A percentile compares a stretch with the other conserved stretches of the same genome.
Conservation (phyloP, 441 rosid genomes). For the Euphorbia schlechtendalii region DNA sequence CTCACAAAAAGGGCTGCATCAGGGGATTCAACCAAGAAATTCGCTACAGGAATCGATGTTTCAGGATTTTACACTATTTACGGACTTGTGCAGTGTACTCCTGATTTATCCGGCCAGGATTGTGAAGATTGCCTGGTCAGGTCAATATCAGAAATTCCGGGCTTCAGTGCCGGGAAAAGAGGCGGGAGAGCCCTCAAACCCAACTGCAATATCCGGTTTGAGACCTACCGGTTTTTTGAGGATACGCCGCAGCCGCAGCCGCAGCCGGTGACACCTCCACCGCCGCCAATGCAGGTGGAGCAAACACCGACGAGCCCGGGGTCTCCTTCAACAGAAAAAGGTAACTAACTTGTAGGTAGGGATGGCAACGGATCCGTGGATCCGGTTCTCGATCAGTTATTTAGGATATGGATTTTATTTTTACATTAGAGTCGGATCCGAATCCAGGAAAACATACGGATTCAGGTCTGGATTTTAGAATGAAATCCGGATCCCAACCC, state of each 20-base stretch:
- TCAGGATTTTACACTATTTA: slow-evolving; percentile 14
- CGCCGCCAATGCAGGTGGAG: not conserved
- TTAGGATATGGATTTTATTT: too few relatives aligned
- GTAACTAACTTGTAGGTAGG: too few relatives aligned
- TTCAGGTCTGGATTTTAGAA: too few relatives aligned
- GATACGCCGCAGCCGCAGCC: too few relatives aligned
- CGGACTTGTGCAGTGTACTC: slow-evolving; percentile 36
- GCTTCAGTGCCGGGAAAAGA: not conserved
- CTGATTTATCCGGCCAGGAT: slow-evolving; percentile 21
- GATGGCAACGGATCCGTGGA: too few relatives aligned
- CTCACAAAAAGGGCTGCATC: not conserved
- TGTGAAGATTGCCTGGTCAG: slow-evolving; percentile 24
- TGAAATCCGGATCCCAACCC: too few relatives aligned
- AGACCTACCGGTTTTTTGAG: slow-evolving; percentile 7
- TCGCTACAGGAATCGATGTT: slow-evolving; percentile 9
- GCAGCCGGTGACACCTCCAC: not conserved
- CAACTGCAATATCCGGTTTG: slow-evolving; percentile 17
- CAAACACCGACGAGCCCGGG: too few relatives aligned
- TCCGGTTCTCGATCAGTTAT: too few relatives aligned
- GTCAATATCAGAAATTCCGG: not conserved
- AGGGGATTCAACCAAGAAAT: slow-evolving; percentile 17
- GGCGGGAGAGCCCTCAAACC: slow-evolving; percentile 7
- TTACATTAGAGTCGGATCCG: too few relatives aligned
- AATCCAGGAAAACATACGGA: too few relatives aligned
- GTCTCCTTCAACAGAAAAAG: too few relatives aligned